Conservation (phyloP, 139 green algal genomes). For the Chlorella sp. region DNA sequence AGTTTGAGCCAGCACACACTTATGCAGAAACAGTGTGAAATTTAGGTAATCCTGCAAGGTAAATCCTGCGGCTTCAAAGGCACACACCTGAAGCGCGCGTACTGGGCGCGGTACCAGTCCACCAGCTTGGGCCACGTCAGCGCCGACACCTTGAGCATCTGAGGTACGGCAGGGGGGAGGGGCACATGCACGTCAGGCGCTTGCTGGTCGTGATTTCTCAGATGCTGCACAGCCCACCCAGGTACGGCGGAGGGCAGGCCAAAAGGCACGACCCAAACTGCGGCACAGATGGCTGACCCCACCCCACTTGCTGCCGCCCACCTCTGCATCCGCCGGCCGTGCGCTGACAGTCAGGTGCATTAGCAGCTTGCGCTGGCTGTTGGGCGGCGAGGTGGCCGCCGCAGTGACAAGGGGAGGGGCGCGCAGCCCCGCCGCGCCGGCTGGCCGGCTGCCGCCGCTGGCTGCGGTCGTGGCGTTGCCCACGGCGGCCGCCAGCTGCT, state of each 20-base stretch:
- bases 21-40: no score
- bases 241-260: no score
- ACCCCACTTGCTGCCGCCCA: background rate
- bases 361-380: slow-evolving; percentile 27
- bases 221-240: no score
- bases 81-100: slow-evolving; percentile 1
- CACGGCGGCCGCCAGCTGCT: slow-evolving; percentile 21
- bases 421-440: no score
- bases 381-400: background rate
- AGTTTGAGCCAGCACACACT: no score
- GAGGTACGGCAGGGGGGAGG: background rate
- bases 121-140: slow-evolving; percentile 29
- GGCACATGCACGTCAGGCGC: no score
- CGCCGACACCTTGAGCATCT: slow-evolving; percentile 24
- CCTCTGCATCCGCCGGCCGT: slow-evolving; percentile 16
- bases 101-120: slow-evolving; percentile 17
- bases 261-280: no score
- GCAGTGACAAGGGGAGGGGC: background rate
- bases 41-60: background rate
- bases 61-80: background rate
- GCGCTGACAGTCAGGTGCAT: slow-evolving; percentile 12
- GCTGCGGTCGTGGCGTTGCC: background rate
- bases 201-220: no score
- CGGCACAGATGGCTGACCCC: no score
- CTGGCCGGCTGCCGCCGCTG: background rate